Base-by-base conservation (phyloP, 352 stramenopile genomes). In the Globisporangium takayamanum region DNA sequence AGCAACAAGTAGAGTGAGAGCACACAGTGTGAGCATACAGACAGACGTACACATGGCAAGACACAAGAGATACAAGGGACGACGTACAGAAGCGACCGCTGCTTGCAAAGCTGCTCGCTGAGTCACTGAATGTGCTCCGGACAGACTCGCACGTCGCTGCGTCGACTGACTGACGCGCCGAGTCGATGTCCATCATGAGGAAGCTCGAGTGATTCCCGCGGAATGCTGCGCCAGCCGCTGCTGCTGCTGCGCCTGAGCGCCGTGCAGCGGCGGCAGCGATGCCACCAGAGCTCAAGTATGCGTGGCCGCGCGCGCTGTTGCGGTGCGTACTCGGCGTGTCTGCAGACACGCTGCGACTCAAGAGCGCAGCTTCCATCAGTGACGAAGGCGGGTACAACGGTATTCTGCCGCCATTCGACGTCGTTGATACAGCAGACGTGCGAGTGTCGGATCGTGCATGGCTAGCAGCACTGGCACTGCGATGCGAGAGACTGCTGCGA, bases 111-210 rank as follows among this genome's bases (percentile, higher is more conserved):
- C 47, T 44, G 10, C 36, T 52, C 3, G 63, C 62, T n/a, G 63
- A 67, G 28, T 86, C 71, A 33, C 62, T 71, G n/a, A 85, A 64
- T 69, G 78, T 79, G 28, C 72, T 79, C 50, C 70, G 58, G 8
- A 72, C 74, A 11, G 77, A 60, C 54, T 66, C 62, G 11, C 57
- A 61, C 66, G 48, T 67, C 67, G 53, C 74, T 57, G 51, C 42
- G 47, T 80, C 69, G 25, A 80, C 60, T 2, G 73, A 76, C 60
- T 69, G 69, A 18, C 72, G 64, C 6, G 73, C 66, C 30, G 72
- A 50, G 51, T 83, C 73, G 18, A 84, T 76, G 41, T 84, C 76
- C 64, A 73, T 78, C 73, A 82, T 78, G 3, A 84, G 54, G 42
- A 81, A 73, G 55, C 67, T 83, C 5, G 72, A 68, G 41, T 72